Evolutionary conservation across 2,329 filamentous ascomycete species (phyloP), one percentile per base, ranked within the genome.

Genomic region (Fusarium tupiense): DNA sequence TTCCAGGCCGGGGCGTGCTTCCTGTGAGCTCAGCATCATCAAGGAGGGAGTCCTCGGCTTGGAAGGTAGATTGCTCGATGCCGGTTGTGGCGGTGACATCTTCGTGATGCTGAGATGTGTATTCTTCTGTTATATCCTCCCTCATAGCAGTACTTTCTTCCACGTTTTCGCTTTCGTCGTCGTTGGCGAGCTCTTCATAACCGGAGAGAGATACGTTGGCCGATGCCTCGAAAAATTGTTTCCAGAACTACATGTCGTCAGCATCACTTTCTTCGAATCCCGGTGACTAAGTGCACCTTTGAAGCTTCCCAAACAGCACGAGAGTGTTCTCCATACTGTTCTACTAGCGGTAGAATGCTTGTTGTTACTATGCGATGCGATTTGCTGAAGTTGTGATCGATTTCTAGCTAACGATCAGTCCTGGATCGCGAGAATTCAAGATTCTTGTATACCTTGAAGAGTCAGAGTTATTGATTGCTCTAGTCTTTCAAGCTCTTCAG

Each of bases 201-300:
- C 95, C 95, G 1, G 95, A 98, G 17, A 99, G 89, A 17, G 96
- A 98, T 33, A 99, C 96, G 79, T 99, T 98, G 81, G 96, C 96
- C 54, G 95, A 98, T 41, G 96, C 95, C 85, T 99, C 96, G 84
- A 99, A 99, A 86, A 99, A 99, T 86, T 98, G 95, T 84, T 99
- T 99, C 96, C 96, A 99, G 84, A 99, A 99, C 93, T 97, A 79
- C 19, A 62, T 35, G 14, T 35, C 58, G 40, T 71, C 19, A 69
- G 67, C 33, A 46, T 31, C 26, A 16, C 29, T 19, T 19, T 46
- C 8, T 33, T 20, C 16, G 4, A 16, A 29, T 2, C 5, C 16
- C 1, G 20, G 20, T 12, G 31, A 26, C 12, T 2, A 2, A 12
- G 14, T 17, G 4, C 61, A 96, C 94, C 90, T 97, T 98, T 62